Percentiles rank a stretch among this genome's conserved stretches.
Evolutionary conservation across 2,329 filamentous ascomycete genomes (phyloP).

Genomic region (Cordyceps cateniannulata): DNA sequence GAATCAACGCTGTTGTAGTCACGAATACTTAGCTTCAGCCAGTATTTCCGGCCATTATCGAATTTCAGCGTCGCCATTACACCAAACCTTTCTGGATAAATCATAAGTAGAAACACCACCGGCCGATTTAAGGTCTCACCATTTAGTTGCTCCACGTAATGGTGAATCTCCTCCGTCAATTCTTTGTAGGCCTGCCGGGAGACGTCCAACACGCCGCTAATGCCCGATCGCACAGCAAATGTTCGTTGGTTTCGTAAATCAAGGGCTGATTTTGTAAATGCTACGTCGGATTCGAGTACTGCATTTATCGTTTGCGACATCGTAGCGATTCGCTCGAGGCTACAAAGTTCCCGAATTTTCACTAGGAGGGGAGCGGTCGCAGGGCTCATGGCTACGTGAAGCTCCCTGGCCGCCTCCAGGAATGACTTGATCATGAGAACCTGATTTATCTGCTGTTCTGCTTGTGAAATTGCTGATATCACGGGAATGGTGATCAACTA

Average conservation of each 20-base stretch:
- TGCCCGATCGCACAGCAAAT: slow-evolving; percentile 81
- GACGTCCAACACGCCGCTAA: slow-evolving; percentile 82
- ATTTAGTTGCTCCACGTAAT: slow-evolving; percentile 61
- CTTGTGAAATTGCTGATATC: slow-evolving; percentile 57
- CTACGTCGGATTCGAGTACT: slow-evolving; percentile 74
- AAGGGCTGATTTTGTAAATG: slow-evolving; percentile 69
- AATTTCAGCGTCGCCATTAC: slow-evolving; percentile 64
- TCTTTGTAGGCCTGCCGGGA: slow-evolving; percentile 87
- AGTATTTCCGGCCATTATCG: slow-evolving; percentile 74
- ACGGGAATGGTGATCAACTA: slow-evolving; percentile 72
- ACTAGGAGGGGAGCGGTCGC: slow-evolving; percentile 58
- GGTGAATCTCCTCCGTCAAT: slow-evolving; percentile 68
- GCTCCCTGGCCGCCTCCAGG: slow-evolving; percentile 56
- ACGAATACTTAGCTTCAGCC: slow-evolving; percentile 56
- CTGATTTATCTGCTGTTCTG: slow-evolving; percentile 79
- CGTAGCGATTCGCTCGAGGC: slow-evolving; percentile 51
- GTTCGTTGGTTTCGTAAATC: slow-evolving; percentile 85
- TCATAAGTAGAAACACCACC: background rate
- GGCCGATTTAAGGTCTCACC: slow-evolving; percentile 35
- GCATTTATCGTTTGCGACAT: slow-evolving; percentile 59
- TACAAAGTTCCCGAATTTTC: slow-evolving; percentile 65
- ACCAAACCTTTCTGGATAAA: slow-evolving; percentile 43
- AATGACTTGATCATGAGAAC: slow-evolving; percentile 84
- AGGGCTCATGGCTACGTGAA: slow-evolving; percentile 62
- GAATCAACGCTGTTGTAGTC: slow-evolving; percentile 56